These are phyloP conservation scores for Xerophyta viscosa DNA, from an alignment of 106 monocot genomes.

Conservation along the genomic window DNA sequence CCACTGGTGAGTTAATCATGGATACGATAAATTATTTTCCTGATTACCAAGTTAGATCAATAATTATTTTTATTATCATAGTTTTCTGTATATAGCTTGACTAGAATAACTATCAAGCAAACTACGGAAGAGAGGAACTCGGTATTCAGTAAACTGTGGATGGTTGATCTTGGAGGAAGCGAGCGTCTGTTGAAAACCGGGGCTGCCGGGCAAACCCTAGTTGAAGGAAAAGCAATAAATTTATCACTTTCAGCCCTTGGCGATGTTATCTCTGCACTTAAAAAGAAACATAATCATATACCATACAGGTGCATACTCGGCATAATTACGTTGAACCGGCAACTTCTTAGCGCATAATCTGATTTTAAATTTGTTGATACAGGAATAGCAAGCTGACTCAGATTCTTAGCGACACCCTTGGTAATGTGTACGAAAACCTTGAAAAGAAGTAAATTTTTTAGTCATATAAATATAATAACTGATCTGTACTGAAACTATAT, in stretches of 20 bases:
- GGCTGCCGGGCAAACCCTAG: conserved; percentile 68
- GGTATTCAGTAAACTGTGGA: conserved; percentile 56
- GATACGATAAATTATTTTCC: conserved; percentile 3
- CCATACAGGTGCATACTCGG: conserved; percentile 51
- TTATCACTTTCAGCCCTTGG: conserved; percentile 77
- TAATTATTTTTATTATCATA: conserved; percentile 55
- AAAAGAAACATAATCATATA: conserved; percentile 48
- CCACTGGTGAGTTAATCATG: conserved; percentile 60
- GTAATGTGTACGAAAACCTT: conserved; percentile 13
- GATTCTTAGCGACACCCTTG: conserved; percentile 69
- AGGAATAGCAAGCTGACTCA: conserved; percentile 95
- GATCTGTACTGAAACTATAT: no score
- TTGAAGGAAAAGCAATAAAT: conserved; percentile 90
- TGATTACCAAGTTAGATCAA: conserved; percentile 4
- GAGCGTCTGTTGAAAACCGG: conserved; percentile 80
- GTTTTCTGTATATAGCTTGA: conserved; percentile 71
- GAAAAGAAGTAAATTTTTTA: neutral
- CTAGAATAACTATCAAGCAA: conserved; percentile 57
- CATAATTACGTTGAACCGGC: neutral
- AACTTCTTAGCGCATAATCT: neutral
- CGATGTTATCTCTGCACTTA: conserved; percentile 73
- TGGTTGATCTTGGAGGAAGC: conserved; percentile 87
- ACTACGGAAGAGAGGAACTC: conserved; percentile 4
- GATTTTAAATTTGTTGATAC: conserved; percentile 7
- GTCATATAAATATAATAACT: no score